Evolutionary conservation across 1,284 basidiomycete species (phyloP).

Genomic region (Trichosporon sp.): DNA sequence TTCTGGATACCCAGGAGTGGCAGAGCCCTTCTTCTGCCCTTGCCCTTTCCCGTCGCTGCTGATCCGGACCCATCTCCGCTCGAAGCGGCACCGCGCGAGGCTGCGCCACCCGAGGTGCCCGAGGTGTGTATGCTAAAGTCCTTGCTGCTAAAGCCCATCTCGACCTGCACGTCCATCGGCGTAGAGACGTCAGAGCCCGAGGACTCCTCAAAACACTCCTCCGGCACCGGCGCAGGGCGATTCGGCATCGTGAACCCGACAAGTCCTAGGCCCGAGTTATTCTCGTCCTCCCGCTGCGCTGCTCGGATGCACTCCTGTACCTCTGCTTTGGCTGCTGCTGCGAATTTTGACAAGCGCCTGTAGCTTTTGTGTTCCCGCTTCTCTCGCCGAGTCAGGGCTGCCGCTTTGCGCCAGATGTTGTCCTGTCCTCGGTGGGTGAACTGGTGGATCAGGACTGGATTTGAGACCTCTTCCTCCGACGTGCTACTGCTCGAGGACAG

Average conservation of each 20-base stretch:
- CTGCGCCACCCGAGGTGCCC: too few relatives aligned
- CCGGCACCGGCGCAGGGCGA: not conserved
- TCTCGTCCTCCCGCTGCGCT: not conserved
- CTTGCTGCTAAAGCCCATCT: too few relatives aligned
- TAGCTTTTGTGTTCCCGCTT: not conserved
- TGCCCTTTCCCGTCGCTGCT: too few relatives aligned
- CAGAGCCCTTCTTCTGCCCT: not conserved
- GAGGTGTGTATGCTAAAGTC: too few relatives aligned
- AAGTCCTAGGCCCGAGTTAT: not conserved
- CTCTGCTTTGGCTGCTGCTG: not conserved
- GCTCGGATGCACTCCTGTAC: not conserved
- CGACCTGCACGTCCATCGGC: too few relatives aligned
- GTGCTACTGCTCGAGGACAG: not conserved
- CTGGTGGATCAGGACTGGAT: not conserved
- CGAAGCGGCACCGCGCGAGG: too few relatives aligned
- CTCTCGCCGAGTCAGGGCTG: not conserved
- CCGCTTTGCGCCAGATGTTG: not conserved
- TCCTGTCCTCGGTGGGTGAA: not conserved
- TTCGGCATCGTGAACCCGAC: not conserved
- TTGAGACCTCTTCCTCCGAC: not conserved
- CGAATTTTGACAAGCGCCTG: not conserved
- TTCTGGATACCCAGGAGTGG: not conserved
- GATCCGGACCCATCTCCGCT: too few relatives aligned
- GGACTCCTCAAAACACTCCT: not conserved
- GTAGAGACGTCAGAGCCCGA: too few relatives aligned